Conservation (phyloP, 2,329 filamentous ascomycete species). For the Colletotrichum plurivorum region DNA sequence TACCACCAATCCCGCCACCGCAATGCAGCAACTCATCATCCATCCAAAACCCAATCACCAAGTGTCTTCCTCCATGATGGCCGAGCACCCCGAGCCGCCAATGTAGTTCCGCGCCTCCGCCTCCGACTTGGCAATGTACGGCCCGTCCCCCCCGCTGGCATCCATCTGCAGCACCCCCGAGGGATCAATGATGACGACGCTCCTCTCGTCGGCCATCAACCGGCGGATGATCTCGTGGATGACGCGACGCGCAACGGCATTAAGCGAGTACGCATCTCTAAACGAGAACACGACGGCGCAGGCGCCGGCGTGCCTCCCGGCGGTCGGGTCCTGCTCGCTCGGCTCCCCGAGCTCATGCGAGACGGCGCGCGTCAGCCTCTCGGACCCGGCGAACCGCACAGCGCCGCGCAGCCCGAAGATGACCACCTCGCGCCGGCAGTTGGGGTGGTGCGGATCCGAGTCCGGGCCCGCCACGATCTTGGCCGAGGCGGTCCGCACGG, state of each 20-base stretch:
- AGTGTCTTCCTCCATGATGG: constrained; percentile 44
- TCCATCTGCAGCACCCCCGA: constrained; percentile 44
- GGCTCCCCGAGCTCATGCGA: constrained; percentile 46
- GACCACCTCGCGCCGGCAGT: constrained; percentile 47
- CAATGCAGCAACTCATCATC: too few relatives aligned
- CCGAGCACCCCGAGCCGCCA: constrained; percentile 48
- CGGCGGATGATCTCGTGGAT: constrained; percentile 48
- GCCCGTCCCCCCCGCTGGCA: constrained; percentile 22
- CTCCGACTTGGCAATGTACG: constrained; percentile 45
- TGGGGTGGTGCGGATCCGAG: constrained; percentile 44
- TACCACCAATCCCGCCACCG: too few relatives aligned
- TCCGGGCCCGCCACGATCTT: constrained; percentile 47
- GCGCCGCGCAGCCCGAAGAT: constrained; percentile 51
- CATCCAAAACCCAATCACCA: constrained; percentile 28
- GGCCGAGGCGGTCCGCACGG: constrained; percentile 45
- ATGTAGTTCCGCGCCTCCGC: constrained; percentile 47
- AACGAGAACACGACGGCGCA: constrained; percentile 52
- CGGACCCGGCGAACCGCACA: constrained; percentile 52
- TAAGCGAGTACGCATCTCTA: constrained; percentile 51
- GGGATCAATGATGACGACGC: constrained; percentile 51
- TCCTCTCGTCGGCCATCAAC: constrained; percentile 44
- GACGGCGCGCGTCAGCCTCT: constrained; percentile 50
- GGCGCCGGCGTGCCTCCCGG: constrained; percentile 44
- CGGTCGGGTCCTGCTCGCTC: constrained; percentile 44
- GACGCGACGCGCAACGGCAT: constrained; percentile 47